Base-by-base conservation (phyloP, 768 basidiomycete species). In the Lentinula raphanica region DNA sequence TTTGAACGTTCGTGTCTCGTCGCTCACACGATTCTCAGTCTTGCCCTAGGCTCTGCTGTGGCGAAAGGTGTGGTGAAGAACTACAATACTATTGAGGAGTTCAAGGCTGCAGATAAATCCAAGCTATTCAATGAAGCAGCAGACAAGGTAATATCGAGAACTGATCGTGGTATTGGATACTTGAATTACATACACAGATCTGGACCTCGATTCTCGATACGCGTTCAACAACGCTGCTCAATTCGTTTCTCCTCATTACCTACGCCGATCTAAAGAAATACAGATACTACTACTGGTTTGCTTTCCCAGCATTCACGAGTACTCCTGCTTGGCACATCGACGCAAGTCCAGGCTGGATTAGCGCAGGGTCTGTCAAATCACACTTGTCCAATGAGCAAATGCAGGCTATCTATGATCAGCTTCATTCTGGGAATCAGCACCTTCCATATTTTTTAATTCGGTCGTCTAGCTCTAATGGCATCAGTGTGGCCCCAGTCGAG, bases 181-280 rank as follows among this genome's bases (percentile, higher is more conserved):
- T 39, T 11, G 13, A 27, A 35, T 17, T 36, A 17, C 25, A 17
- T 35, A 31, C n/a, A 9, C 63, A 92, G 88, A 89, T 92, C 63
- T 92, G 88, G 88, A 72, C 85, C 38, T 74, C 78, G 61, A 81
- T 87, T 62, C 60, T 76, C 45, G 67, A 74, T 29, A 80, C 76
- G 56, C 79, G 79, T 44, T 78, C 84, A 60, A 74, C 84, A 0
- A 67, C 81, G 5, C 71, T 78, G 12, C 76, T 98, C 39, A 90
- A 81, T 56, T 81, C 81, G 3, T 98, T 98, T 74, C 78, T 98
- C 21, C 77, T 97, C 51, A 89, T 99, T 64, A 94, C 94, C 0
- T 98, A 87, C 64, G 92, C 97, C 0, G 97, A 99, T 71, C 85
- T 99, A 64, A 99, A 98, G 80, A 98, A 95, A 71, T 98, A 97